Evolutionary conservation across 176 grass and related monocot species (phyloP).

Genomic region (Oryza nivara): DNA sequence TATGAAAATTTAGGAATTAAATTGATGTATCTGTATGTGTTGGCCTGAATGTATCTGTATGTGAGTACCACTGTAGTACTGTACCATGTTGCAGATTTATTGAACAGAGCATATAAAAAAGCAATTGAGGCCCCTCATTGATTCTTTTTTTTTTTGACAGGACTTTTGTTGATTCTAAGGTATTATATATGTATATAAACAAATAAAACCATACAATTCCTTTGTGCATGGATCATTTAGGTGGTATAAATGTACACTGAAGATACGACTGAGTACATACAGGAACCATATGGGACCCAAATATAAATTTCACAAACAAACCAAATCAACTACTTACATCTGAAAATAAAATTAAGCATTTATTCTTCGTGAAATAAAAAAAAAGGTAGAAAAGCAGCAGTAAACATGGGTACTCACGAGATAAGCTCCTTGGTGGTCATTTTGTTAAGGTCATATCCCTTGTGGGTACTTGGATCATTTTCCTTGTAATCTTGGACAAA

Average conservation of each 20-base stretch:
- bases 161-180: background rate
- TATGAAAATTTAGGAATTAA: background rate
- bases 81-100: background rate
- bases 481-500: constrained; percentile 92
- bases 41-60: background rate
- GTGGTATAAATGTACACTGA: background rate
- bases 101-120: background rate
- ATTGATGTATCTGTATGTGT: background rate
- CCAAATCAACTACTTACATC: background rate
- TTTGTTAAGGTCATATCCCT: constrained; percentile 73
- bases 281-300: background rate
- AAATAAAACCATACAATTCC: background rate
- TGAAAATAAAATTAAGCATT: background rate
- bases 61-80: background rate
- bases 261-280: background rate
- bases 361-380: background rate
- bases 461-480: constrained; percentile 83
- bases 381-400: constrained; percentile 15
- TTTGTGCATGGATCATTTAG: background rate
- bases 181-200: background rate
- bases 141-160: too few relatives aligned
- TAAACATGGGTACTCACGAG: constrained; percentile 57
- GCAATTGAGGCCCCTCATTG: background rate
- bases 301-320: constrained; percentile 15
- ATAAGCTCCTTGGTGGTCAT: constrained; percentile 81